Evolutionary conservation across 2,329 filamentous ascomycete species (phyloP), one percentile per base, ranked within the genome.

Genomic region (Myriosclerotinia duriaeana): DNA sequence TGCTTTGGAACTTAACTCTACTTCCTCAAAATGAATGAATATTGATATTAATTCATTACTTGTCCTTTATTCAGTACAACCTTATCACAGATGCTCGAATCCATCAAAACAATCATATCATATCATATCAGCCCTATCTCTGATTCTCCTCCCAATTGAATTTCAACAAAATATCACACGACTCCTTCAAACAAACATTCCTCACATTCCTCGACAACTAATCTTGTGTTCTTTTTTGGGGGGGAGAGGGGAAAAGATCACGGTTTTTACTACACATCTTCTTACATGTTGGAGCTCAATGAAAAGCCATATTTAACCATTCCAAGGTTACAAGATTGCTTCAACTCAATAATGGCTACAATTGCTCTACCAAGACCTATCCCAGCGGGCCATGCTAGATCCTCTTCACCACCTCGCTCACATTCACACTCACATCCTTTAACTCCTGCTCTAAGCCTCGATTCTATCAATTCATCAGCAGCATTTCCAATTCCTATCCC

Each of bases 401-500:
- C 73, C 22, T 77, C 85, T 54, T 82, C 84, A 44, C 81, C 80
- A 42, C 78, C 82, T 4, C 78, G 80, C 11, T 73, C 80, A 46
- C 79, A 85, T 42, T 34, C 30, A 34, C 78, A 80, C 11, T 73
- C 80, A 46, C 79, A 85, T 42, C 80, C 84, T 46, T 78, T 89
- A 66, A 84, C 80, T 50, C 79, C 85, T 44, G 80, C 84, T 44
- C 78, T 89, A 67, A 84, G 80, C 50, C 80, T 89, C 70, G 75
- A 77, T 58, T 71, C 55, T 22, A 72, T 76, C 66, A 88, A 87
- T 75, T 83, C 83, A 17, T 81, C 83, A 8, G 76, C 82, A 61
- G 79, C 83, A 72, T 83, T 82, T 56, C 82, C 84, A 8, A 85
- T 86, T 22, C 80, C 90, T 8, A 82, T 95, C 34, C 92, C 93